Conservation (phyloP, 345 rosid species). For the Carallia brachiata region DNA sequence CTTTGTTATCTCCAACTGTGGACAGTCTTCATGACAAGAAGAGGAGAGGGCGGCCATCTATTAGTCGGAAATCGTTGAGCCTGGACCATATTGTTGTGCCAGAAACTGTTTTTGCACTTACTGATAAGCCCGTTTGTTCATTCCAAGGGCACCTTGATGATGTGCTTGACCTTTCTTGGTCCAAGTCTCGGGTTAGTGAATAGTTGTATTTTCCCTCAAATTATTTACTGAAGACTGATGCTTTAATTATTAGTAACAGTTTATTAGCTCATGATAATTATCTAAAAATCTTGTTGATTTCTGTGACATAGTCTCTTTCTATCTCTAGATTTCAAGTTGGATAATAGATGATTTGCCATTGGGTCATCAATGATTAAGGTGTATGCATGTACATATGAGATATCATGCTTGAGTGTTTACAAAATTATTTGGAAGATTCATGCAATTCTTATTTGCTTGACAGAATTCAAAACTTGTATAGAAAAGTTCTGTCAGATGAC, state of each 20-base stretch:
- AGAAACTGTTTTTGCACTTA: conserved; percentile 74
- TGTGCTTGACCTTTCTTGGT: conserved; percentile 99
- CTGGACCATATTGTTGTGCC: conserved; percentile 66
- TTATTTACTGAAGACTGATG: neutral
- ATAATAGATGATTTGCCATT: too few relatives aligned
- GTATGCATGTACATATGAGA: too few relatives aligned
- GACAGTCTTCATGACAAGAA: conserved; percentile 54
- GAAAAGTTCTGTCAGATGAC: neutral
- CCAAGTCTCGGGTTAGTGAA: conserved; percentile 81
- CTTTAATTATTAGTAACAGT: neutral
- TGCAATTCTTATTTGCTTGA: too few relatives aligned
- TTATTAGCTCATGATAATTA: neutral
- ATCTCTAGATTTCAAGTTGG: too few relatives aligned
- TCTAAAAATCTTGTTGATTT: too few relatives aligned
- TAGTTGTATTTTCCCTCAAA: neutral
- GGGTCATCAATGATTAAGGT: too few relatives aligned
- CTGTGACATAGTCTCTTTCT: too few relatives aligned
- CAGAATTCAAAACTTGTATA: neutral
- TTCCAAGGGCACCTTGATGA: conserved; percentile 77
- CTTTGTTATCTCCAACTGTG: conserved; percentile 47
- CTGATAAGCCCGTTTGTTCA: conserved; percentile 88
- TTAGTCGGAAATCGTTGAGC: conserved; percentile 76
- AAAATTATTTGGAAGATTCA: too few relatives aligned
- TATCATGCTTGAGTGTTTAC: too few relatives aligned
- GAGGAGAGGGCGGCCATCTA: conserved; percentile 75